These are phyloP conservation scores for Zasmidium cellare DNA, from an alignment of 2,329 filamentous ascomycete species.

Conservation along the genomic window DNA sequence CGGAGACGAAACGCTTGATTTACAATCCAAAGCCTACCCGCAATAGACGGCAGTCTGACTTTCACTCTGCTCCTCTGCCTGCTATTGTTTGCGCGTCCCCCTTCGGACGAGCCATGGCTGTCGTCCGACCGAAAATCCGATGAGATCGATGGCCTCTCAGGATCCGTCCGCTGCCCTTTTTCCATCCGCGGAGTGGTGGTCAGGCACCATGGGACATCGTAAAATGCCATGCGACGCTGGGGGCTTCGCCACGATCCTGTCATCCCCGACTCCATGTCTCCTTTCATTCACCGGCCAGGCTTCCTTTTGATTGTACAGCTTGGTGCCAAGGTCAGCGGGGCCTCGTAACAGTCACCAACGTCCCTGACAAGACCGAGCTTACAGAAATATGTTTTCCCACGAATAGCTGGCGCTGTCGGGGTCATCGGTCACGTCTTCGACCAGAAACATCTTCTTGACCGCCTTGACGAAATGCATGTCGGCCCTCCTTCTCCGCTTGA, in stretches of 20 bases:
- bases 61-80: not conserved
- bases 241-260: not conserved
- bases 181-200: not conserved
- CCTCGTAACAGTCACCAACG: not conserved
- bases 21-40: not conserved
- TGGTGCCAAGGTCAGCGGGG: not conserved
- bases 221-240: not conserved
- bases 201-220: not conserved
- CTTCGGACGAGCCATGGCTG: not conserved
- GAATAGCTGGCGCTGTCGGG: constrained; percentile 46
- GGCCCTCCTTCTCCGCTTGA: constrained; percentile 84
- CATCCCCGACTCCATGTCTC: not conserved
- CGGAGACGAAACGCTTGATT: constrained; percentile 1
- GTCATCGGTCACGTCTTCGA: constrained; percentile 48
- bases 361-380: constrained; percentile 22
- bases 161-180: not conserved
- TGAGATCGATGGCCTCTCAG: not conserved
- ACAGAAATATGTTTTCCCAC: constrained; percentile 54
- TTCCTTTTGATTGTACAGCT: constrained; percentile 24
- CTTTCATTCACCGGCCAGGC: constrained; percentile 15
- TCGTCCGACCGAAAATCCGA: not conserved
- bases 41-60: constrained; percentile 7
- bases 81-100: not conserved
- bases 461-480: constrained; percentile 56
- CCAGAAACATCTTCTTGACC: constrained; percentile 28